Evolutionary conservation across 1,139 yeast genomes (phyloP).

Genomic region (Debaryomycetaceae sp.): DNA sequence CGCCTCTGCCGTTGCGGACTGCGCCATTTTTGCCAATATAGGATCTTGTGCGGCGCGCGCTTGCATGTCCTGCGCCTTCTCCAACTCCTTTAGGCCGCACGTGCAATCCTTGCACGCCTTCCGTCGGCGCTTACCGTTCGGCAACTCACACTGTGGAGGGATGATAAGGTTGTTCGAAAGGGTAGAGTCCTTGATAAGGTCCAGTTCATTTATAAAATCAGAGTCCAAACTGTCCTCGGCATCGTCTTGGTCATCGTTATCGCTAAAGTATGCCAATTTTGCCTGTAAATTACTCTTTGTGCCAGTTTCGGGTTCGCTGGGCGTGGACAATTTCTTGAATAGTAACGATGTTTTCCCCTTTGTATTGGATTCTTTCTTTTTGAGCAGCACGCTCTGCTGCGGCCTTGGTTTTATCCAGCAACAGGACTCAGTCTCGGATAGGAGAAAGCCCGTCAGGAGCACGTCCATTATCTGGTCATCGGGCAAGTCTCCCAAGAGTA

Average conservation of each 20-base stretch:
- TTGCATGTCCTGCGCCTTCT: constrained; percentile 42
- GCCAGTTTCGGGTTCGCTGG: constrained; percentile 16
- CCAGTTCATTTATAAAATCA: constrained; percentile 33
- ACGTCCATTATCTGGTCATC: constrained; percentile 44
- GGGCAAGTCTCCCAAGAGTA: constrained; percentile 42
- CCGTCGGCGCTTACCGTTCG: constrained; percentile 56
- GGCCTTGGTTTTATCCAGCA: constrained; percentile 38
- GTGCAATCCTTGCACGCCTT: constrained; percentile 96
- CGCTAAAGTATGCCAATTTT: constrained; percentile 45
- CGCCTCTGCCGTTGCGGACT: constrained; percentile 44
- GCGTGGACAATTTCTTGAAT: constrained; percentile 6
- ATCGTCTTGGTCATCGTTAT: constrained; percentile 32
- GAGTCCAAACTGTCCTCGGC: constrained; percentile 16
- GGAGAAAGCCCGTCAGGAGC: constrained; percentile 53
- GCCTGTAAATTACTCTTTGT: constrained; percentile 35
- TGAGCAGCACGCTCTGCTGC: constrained; percentile 17
- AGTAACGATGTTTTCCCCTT: constrained; percentile 3
- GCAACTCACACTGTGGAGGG: constrained; percentile 39
- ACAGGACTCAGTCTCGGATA: constrained; percentile 17
- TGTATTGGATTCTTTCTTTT: constrained; percentile 9
- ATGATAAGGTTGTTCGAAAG: constrained; percentile 22
- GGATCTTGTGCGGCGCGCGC: constrained; percentile 34
- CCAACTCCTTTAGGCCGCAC: constrained; percentile 84
- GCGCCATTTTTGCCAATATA: constrained; percentile 38
- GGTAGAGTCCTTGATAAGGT: constrained; percentile 19